Evolutionary conservation across 139 green algal genomes (phyloP).

Genomic region (Tetraselmis striata): DNA sequence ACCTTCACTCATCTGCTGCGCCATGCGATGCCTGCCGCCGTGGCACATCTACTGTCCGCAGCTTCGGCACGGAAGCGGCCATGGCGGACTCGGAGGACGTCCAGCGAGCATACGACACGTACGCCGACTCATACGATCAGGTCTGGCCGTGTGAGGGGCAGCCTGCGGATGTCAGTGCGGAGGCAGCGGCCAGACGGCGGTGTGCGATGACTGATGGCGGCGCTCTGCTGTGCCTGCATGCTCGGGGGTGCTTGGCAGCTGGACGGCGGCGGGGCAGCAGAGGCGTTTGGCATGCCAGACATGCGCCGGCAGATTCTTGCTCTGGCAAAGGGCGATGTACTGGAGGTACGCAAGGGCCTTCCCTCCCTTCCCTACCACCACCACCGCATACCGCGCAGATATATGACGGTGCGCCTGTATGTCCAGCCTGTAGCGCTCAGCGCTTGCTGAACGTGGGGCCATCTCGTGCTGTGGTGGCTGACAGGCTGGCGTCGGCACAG

Average conservation of each 20-base stretch:
- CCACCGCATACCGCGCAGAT: neutral
- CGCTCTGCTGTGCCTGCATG: too few relatives aligned
- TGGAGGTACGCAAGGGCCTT: neutral
- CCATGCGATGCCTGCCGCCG: too few relatives aligned
- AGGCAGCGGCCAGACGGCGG: too few relatives aligned
- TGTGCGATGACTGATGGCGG: too few relatives aligned
- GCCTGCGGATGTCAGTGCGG: too few relatives aligned
- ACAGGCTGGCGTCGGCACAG: slow-evolving; percentile 52
- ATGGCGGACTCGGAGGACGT: too few relatives aligned
- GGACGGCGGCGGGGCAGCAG: slow-evolving; percentile 41
- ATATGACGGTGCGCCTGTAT: too few relatives aligned
- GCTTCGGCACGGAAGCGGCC: too few relatives aligned
- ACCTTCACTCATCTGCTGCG: too few relatives aligned
- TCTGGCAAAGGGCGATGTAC: neutral
- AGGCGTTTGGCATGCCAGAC: slow-evolving; percentile 44
- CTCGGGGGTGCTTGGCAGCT: too few relatives aligned
- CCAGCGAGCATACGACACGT: neutral
- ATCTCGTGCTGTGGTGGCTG: neutral
- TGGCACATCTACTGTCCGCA: too few relatives aligned
- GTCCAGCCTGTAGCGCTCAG: neutral
- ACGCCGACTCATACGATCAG: neutral
- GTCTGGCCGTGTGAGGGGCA: too few relatives aligned
- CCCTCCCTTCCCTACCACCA: neutral
- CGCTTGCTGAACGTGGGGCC: neutral
- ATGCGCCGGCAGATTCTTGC: slow-evolving; percentile 37